A percentile compares a stretch with the other conserved stretches of the same genome.
phyloP scores from a whole-genome alignment of 2,329 filamentous ascomycete genomes.

The Fusarium lateritium region DNA sequence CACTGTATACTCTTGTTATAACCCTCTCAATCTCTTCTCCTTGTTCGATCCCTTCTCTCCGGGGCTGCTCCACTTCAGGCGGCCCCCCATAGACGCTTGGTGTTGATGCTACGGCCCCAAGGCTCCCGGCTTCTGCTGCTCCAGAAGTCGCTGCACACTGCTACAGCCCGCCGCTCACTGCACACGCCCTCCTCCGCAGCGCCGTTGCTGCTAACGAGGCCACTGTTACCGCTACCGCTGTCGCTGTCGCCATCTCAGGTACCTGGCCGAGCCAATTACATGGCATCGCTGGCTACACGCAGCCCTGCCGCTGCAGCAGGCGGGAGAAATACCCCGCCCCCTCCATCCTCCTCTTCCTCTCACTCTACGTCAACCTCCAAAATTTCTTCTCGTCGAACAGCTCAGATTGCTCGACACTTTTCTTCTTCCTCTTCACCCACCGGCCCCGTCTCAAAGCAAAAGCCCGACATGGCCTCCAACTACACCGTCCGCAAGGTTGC shows the following conservation, averaged over 20 bases:
- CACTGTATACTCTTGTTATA: conserved; percentile 30
- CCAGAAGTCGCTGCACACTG: conserved; percentile 40
- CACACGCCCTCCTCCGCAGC: conserved; percentile 22
- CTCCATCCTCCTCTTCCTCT: conserved; percentile 53
- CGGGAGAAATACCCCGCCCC: conserved; percentile 55
- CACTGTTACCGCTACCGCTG: conserved; percentile 23
- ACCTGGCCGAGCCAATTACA: conserved; percentile 47
- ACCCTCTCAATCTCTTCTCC: conserved; percentile 13
- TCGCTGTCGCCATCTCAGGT: conserved; percentile 37
- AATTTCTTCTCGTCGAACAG: conserved; percentile 66
- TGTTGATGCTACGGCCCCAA: conserved; percentile 44
- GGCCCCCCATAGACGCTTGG: conserved; percentile 27
- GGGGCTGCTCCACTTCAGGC: conserved; percentile 46
- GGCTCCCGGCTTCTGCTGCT: conserved; percentile 37
- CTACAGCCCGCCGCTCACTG: conserved; percentile 16
- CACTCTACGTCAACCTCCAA: conserved; percentile 51
- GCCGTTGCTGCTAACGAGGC: conserved; percentile 14
- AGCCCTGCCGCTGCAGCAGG: conserved; percentile 42
- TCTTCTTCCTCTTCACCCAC: conserved; percentile 53
- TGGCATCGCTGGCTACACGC: conserved; percentile 44
- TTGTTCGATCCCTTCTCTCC: conserved; percentile 42
- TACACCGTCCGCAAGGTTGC: conserved; percentile 91
- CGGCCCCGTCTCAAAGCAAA: conserved; percentile 28
- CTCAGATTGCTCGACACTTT: conserved; percentile 70
- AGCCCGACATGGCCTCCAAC: conserved; percentile 67